Conservation (phyloP, 371 early-diverging fungal genomes). For the Rhizopus sp. region DNA sequence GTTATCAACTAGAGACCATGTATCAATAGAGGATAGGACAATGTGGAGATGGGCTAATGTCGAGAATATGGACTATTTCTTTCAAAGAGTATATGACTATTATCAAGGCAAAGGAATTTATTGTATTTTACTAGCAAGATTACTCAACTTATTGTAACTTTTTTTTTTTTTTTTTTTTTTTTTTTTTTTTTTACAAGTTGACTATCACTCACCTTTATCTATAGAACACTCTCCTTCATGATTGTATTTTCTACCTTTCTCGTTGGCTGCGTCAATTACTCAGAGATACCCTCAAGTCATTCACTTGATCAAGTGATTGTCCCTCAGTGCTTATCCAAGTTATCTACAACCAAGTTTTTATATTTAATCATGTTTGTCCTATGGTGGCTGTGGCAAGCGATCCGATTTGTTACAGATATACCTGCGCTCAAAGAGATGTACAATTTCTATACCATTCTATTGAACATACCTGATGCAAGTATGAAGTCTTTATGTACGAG, state of each 20-base stretch:
- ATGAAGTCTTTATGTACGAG: neutral
- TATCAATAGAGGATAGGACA: slow-evolving; percentile 66
- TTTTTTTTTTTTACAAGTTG: neutral
- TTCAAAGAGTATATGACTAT: slow-evolving; percentile 81
- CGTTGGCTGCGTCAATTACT: slow-evolving; percentile 86
- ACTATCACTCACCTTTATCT: neutral
- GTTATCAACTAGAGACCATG: slow-evolving; percentile 34
- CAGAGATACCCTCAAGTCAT: slow-evolving; percentile 67
- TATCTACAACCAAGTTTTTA: slow-evolving; percentile 26
- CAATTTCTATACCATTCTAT: slow-evolving; percentile 79
- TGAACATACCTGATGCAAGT: slow-evolving; percentile 81
- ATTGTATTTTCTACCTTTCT: slow-evolving; percentile 87
- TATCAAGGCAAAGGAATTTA: slow-evolving; percentile 81
- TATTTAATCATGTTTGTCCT: slow-evolving; percentile 63
- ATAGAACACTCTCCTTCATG: slow-evolving; percentile 82
- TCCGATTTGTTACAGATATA: slow-evolving; percentile 69
- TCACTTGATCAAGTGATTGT: slow-evolving; percentile 74
- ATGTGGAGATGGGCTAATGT: slow-evolving; percentile 84
- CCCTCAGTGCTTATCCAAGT: slow-evolving; percentile 68
- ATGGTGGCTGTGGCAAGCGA: slow-evolving; percentile 78
- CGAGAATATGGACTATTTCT: slow-evolving; percentile 80
- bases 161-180: neutral
- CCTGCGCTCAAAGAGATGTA: slow-evolving; percentile 79
- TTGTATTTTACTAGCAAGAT: slow-evolving; percentile 71
- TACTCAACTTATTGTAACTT: slow-evolving; percentile 70